Evolutionary conservation across 352 stramenopile species (phyloP), one percentile per base, ranked within the genome.

Genomic region (Halophytophthora polymorphica): DNA sequence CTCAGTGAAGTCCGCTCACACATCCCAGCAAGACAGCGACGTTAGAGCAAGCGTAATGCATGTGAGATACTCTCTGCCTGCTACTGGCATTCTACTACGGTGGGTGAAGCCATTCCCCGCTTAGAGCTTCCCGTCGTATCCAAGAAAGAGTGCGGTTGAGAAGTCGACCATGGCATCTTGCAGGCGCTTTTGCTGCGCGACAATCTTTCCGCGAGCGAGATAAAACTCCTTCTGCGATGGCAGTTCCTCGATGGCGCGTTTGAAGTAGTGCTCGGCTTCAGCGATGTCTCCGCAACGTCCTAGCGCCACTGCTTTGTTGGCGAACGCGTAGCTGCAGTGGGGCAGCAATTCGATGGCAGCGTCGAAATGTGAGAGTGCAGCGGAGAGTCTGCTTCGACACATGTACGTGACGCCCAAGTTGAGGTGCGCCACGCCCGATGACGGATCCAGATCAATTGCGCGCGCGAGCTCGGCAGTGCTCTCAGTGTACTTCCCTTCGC

Each of bases 111-210:
- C 25, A 8, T 10, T 10, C 8, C 25, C 8, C 25, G 8, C 13
- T 83, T 75, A 92, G 15, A 92, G 41, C 50, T 86, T 85, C 15
- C 72, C 78, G 45, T 84, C 75, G 45, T 88, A 90, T 14, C 81
- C 81, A 14, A 92, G 64, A 48, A 76, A 72, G 19, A 92, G 64
- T 13, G 77, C 81, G 0, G 78, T 87, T 13, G 78, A 85, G 56
- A 88, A 92, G 45, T 92, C 74, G 25, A 90, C 74, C 78, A 92
- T 88, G 2, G 81, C 78, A 45, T 90, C 81, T 36, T 90, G 78
- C 40, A 90, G 53, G 3, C 76, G 76, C 59, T 88, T 88, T 34
- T 88, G 81, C 41, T 83, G 57, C 28, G 81, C 73, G 35, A 90
- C 69, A 37, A 92, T 73, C 54, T 85, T 84, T 33, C 76, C 81